These are phyloP conservation scores for Monilinia laxa DNA, from an alignment of 2,329 filamentous ascomycete genomes.

Conservation along the genomic window DNA sequence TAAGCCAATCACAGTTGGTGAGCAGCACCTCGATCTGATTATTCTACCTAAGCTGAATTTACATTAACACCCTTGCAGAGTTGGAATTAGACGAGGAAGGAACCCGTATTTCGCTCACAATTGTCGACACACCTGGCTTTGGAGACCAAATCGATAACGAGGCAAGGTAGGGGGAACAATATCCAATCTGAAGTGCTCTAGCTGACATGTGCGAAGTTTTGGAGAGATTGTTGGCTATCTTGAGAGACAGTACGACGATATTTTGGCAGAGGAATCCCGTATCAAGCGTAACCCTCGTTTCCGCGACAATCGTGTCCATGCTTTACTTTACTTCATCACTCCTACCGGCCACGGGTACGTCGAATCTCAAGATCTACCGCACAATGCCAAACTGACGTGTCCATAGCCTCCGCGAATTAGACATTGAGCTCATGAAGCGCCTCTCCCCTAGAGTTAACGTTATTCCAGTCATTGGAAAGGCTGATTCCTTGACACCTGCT, in stretches of 20 bases:
- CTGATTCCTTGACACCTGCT: constrained; percentile 92
- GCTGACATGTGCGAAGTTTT: constrained; percentile 61
- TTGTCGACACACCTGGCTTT: constrained; percentile 97
- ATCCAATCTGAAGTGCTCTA: constrained; percentile 22
- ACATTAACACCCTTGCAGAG: constrained; percentile 55
- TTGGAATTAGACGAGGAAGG: constrained; percentile 97
- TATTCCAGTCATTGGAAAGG: constrained; percentile 97
- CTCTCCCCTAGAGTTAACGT: constrained; percentile 97
- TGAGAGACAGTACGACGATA: constrained; percentile 99
- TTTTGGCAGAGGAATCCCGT: constrained; percentile 97
- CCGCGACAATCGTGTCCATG: constrained; percentile 98
- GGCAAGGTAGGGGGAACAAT: constrained; percentile 65
- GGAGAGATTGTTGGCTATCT: constrained; percentile 97
- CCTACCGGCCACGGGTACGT: constrained; percentile 90
- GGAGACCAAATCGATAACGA: constrained; percentile 99
- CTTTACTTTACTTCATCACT: constrained; percentile 98
- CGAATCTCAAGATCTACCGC: constrained; percentile 13
- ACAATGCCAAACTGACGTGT: constrained; percentile 27
- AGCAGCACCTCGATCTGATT: constrained; percentile 41
- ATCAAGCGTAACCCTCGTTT: constrained; percentile 99
- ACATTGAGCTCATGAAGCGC: constrained; percentile 99
- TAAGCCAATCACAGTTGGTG: constrained; percentile 97
- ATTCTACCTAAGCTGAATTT: constrained; percentile 26
- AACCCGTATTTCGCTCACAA: constrained; percentile 95
- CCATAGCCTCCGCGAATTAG: constrained; percentile 86